Conservation (phyloP, 352 stramenopile species). For the Globisporangium spinosum region DNA sequence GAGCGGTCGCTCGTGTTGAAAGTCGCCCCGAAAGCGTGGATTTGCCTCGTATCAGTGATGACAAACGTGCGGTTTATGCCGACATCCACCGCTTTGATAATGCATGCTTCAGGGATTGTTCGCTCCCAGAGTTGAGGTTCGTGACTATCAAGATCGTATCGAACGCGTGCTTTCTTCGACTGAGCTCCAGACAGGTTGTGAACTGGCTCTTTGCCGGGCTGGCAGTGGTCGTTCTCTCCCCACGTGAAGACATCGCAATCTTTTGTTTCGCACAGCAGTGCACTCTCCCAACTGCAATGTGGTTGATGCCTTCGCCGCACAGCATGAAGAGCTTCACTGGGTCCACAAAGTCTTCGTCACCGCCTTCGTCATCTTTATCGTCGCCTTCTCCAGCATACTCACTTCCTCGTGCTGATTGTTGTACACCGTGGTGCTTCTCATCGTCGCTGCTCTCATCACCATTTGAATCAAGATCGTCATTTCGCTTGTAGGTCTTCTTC, state of each 20-base stretch:
- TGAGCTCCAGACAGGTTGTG: constrained; percentile 54
- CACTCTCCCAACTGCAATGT: constrained; percentile 69
- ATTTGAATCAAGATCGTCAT: constrained; percentile 39
- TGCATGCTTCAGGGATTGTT: constrained; percentile 53
- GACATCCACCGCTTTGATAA: constrained; percentile 50
- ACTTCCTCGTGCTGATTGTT: neutral
- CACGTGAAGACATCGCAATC: constrained; percentile 82
- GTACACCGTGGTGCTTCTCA: neutral
- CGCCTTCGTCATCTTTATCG: constrained; percentile 37
- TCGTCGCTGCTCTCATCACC: constrained; percentile 37
- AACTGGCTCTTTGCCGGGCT: constrained; percentile 59
- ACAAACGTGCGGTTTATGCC: constrained; percentile 75
- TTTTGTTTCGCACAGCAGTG: constrained; percentile 77
- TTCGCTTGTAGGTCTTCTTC: constrained; percentile 32
- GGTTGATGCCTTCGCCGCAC: constrained; percentile 62
- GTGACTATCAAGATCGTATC: constrained; percentile 53
- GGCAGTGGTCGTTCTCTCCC: constrained; percentile 82
- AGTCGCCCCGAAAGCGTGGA: constrained; percentile 65
- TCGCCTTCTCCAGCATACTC: constrained; percentile 5
- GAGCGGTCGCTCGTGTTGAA: constrained; percentile 63
- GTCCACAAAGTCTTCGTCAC: constrained; percentile 63
- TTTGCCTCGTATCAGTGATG: constrained; percentile 43
- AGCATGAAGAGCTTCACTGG: constrained; percentile 62
- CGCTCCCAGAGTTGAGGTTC: constrained; percentile 70
- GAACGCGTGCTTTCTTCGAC: constrained; percentile 51